Base-by-base conservation (phyloP, 1,284 basidiomycete species). In the Malassezia nana region DNA sequence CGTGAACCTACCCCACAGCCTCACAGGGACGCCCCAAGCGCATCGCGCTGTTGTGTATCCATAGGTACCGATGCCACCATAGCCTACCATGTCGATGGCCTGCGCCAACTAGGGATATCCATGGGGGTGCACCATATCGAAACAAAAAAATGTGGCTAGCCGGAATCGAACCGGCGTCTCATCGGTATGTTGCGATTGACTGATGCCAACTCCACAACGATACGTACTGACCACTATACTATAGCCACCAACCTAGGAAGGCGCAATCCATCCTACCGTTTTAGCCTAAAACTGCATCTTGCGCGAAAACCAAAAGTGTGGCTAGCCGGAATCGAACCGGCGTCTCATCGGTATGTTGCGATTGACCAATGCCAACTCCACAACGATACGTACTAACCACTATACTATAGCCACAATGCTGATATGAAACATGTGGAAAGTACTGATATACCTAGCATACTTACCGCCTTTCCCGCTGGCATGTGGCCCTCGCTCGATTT, bases 181-280 rank as follows among this genome's bases (percentile, higher is more conserved):
- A 58, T 58, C 57, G 57, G 57, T 31, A 32, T 42, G 57, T 51
- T 51, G 54, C 45, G 45, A 35, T 32, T 22, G 32, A 30, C 20
- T 13, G 8, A 9, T 33, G n/a, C 39, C 33, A 40, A 46, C 6
- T 46, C 57, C 57, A 58, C 57, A 58, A 58, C 57, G 57, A 58
- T 58, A 58, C 57, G 57, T 58, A 58, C 57, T 58, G 43, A 58
- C 57, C 57, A 58, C 57, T 58, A 58, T 58, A 58, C 57, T 58
- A 58, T 54, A 55, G 52, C 57, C 52, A 58, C 57, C 16, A 35
- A n/a, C 9, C n/a, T 18, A 35, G 4, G n/a, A n/a, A 5, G 8
- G n/a, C 9, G 42, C 26, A 12, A 4, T n/a, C 6, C 8, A n/a
- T 30, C 10, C 31, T 16, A n/a, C 5, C 12, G 15, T 29, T 44